Evolutionary conservation across 192 early-diverging fungal genomes (phyloP), one percentile per base, ranked within the genome.

Genomic region (Dissophora globulifera): DNA sequence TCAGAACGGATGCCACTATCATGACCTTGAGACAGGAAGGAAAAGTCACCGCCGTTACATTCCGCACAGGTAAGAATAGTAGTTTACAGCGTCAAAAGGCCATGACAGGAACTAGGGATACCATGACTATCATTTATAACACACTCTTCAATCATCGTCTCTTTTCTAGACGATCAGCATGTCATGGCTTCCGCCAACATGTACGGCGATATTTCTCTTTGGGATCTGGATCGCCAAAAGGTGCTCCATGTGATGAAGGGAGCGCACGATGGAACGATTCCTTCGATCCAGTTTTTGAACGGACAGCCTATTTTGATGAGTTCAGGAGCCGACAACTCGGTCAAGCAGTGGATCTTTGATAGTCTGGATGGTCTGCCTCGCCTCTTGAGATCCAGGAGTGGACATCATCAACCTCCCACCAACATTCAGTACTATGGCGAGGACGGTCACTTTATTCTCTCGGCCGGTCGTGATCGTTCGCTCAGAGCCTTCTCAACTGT

Each of bases 261-360:
- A 32, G 95, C 94, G 0, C 97, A 99, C 79, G 85, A 91, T 62
- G 92, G 89, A 12, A 64, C 80, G 0, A 86, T 99, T 17, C 84
- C 92, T 25, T 89, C 92, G 0, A 60, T 91, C 15, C 83, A 94
- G 41, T 98, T 95, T 78, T 81, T 97, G 60, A 82, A 80, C 33
- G 91, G 92, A 4, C 94, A 95, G 86, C 89, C 93, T 16, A 79
- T 99, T 49, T 79, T 98, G 50, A 70, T 99, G 26, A 95, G 94
- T 7, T 93, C 93, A 20, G 91, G 93, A 29, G 79, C 84, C 3
- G 97, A 99, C 80, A 99, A 99, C 64, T 82, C 96, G 25, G 85
- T 99, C 58, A 95, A 95, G 83, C 91, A 96, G 82, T 99, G 96
- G 96, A 87, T 97, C 32, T 99, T 98, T 83, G 96, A 99, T 67